A percentile compares a stretch with the other conserved stretches of the same genome.
Evolutionary conservation across 2,329 filamentous ascomycete species (phyloP).

Genomic region (Hortaea werneckii): DNA sequence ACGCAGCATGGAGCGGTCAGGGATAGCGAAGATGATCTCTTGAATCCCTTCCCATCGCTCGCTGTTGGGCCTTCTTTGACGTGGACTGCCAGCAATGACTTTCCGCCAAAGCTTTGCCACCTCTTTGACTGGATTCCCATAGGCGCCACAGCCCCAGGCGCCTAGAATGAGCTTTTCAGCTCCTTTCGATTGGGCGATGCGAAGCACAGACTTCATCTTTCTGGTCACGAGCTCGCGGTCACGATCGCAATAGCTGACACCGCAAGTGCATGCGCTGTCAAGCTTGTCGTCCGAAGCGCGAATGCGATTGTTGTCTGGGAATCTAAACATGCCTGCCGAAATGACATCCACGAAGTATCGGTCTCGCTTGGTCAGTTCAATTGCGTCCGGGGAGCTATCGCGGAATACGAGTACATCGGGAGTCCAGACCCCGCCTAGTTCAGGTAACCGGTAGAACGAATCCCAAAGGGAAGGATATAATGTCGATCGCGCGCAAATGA

Average conservation of each 20-base stretch:
- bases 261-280: constrained; percentile 24
- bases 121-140: constrained; percentile 51
- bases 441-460: constrained; percentile 50
- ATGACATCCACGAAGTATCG: constrained; percentile 51
- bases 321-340: constrained; percentile 48
- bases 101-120: constrained; percentile 47
- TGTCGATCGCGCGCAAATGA: constrained; percentile 51
- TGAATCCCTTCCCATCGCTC: constrained; percentile 36
- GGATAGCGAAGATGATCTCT: constrained; percentile 51
- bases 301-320: constrained; percentile 39
- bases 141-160: constrained; percentile 56
- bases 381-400: constrained; percentile 26
- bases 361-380: constrained; percentile 36
- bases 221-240: constrained; percentile 42
- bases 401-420: constrained; percentile 52
- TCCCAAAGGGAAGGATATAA: constrained; percentile 49
- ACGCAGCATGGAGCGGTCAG: constrained; percentile 40
- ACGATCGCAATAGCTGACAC: constrained; percentile 33
- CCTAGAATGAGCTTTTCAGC: constrained; percentile 46
- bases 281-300: constrained; percentile 17
- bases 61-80: constrained; percentile 26
- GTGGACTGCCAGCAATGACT: constrained; percentile 23
- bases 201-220: constrained; percentile 51
- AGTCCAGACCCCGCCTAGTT: constrained; percentile 47
- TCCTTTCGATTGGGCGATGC: constrained; percentile 40